Evolutionary conservation across 116 monocot species (phyloP), one percentile per base, ranked within the genome.

Genomic region (Zostera marina): DNA sequence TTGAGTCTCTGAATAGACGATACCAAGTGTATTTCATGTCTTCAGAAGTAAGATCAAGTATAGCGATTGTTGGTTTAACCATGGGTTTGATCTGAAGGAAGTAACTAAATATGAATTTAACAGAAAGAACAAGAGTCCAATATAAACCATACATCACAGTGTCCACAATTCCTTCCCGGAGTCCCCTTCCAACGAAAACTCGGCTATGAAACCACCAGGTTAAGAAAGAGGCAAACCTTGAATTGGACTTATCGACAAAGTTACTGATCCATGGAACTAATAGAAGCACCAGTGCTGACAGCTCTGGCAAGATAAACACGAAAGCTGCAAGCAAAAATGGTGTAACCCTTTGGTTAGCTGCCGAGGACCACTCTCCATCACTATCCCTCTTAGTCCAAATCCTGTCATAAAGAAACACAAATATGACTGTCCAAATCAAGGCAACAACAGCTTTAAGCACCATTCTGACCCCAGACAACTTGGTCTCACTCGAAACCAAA

Each of bases 151-250:
- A 94, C 62, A 81, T 88, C n/a, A 85, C 40, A 44, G 84, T 94
- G 66, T 85, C 85, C 0, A 94, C 48, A 5, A 76, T 55, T 16
- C 93, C 82, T 66, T 94, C 93, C 55, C 93, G 51, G 43, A 94
- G 56, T 0, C 93, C 93, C 8, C 88, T 76, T 4, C 93, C 93
- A 2, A 94, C 88, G 66, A 94, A 94, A 8, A 67, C 77, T 8
- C 93, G 68, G 51, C 24, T 88, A 45, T 94, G 93, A 54, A 88
- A 94, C 88, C 93, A 94, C 93, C 93, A 94, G 1, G 93, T 88
- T 6, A 94, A 65, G 42, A 45, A 42, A 56, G 77, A 81, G 21
- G 84, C 19, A 24, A 88, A 74, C 69, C 66, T 68, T 84, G 81
- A 79, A 53, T 94, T 84, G 11, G 84, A 74, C 76, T 79, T 88